Evolutionary conservation across 176 grass and related monocot species (phyloP), one percentile per base, ranked within the genome.

Genomic region (Triticum urartu): DNA sequence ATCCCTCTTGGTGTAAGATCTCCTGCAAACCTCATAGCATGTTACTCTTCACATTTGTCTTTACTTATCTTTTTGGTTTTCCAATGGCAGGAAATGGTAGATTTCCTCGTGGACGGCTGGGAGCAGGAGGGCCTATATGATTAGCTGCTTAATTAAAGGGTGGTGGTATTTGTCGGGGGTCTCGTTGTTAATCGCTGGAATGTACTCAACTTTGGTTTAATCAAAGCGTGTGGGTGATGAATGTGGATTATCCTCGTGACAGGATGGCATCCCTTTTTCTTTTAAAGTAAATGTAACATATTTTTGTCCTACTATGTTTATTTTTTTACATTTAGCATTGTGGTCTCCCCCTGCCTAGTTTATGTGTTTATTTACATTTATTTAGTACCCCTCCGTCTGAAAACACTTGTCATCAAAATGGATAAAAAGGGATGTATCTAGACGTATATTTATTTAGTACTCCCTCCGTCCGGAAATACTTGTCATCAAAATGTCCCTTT

Each of bases 51-150:
- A 8, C 8, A 7, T 7, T 7, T 10, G 8, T 82, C 5, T 69
- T 77, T 63, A 84, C 5, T 67, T 88, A 40, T 21, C 4, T 9
- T 32, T 45, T 72, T 1, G 24, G 62, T 83, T 83, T 60, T 86
- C 28, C 80, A 50, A 43, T 82, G 48, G 45, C 92, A 99, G 97
- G 97, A 99, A 86, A 99, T 99, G 97, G 83, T 96, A 77, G 90
- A 94, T 76, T 99, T 99, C 83, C 94, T 99, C 34, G 92, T 94
- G 77, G 78, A 91, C 72, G 79, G 93, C 76, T 99, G 97, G 97
- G 94, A 96, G 82, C 97, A 94, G 85, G 97, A 99, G 72, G 94
- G 94, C 28, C 72, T 99, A 58, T 99, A 96, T 85, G 97, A 99
- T 77, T 94, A 91, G 84, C 71, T 65, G 32, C 59, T 43, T 66